Percentiles rank a stretch among this genome's conserved stretches.
Conservation (phyloP, 768 basidiomycete species). For the Psilocybe tampanensis region DNA sequence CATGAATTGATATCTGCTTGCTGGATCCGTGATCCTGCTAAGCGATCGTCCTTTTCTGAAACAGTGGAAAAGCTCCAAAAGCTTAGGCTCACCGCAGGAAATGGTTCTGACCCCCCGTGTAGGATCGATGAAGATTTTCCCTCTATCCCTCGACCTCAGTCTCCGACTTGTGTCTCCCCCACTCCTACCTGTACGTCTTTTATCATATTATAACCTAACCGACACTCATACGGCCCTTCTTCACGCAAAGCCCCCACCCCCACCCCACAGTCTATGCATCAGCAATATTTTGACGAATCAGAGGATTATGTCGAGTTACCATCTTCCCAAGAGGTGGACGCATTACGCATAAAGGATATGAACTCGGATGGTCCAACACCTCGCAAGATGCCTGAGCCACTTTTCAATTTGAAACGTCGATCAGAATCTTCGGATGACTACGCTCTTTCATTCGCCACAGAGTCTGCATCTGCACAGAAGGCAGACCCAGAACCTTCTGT, state of each 20-base stretch:
- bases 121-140: conserved; percentile 12
- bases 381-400: conserved; percentile 15
- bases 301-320: conserved; percentile 23
- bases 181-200: conserved; percentile 20
- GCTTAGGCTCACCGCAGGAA: conserved; percentile 36
- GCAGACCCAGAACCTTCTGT: conserved; percentile 27
- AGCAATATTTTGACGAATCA: conserved; percentile 16
- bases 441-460: conserved; percentile 17
- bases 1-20: conserved; percentile 49
- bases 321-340: conserved; percentile 24
- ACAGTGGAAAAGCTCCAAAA: conserved; percentile 48
- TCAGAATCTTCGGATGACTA: conserved; percentile 24
- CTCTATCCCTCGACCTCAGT: conserved; percentile 19
- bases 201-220: not conserved
- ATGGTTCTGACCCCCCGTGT: conserved; percentile 22
- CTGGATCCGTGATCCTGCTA: conserved; percentile 55
- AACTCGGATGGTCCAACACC: not conserved
- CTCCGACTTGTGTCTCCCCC: conserved; percentile 18
- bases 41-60: conserved; percentile 54
- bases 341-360: conserved; percentile 24
- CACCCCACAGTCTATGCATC: conserved; percentile 14
- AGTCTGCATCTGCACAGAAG: not conserved
- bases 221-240: not conserved
- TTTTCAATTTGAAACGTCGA: conserved; percentile 15
- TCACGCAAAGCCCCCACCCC: conserved; percentile 17